Evolutionary conservation across 148 eudicot species (phyloP).

Genomic region (Vaccinium corymbosum): DNA sequence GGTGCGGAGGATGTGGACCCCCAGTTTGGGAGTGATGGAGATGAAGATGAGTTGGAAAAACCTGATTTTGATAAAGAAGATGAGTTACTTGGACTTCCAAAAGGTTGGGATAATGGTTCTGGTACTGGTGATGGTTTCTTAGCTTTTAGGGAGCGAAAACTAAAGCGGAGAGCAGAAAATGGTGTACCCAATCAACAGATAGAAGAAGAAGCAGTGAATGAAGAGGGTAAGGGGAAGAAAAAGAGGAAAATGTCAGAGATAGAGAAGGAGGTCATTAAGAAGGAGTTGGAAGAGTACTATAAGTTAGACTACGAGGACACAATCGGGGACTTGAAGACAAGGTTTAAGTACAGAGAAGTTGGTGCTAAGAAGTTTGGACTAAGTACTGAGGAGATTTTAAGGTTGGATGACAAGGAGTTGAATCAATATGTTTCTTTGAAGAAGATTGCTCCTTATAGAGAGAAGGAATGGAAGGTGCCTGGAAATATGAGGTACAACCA

Average conservation of each 20-base stretch:
- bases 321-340: slow-evolving; percentile 78
- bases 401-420: slow-evolving; percentile 79
- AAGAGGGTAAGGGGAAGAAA: slow-evolving; percentile 50
- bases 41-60: slow-evolving; percentile 54
- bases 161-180: slow-evolving; percentile 33
- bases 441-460: slow-evolving; percentile 84
- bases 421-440: slow-evolving; percentile 80
- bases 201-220: slow-evolving; percentile 22
- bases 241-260: slow-evolving; percentile 45
- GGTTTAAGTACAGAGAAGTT: slow-evolving; percentile 75
- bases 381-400: slow-evolving; percentile 50
- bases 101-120: slow-evolving; percentile 65
- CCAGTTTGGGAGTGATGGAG: slow-evolving; percentile 59
- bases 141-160: slow-evolving; percentile 42
- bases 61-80: slow-evolving; percentile 89
- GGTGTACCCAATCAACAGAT: slow-evolving; percentile 20
- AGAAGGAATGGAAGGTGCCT: slow-evolving; percentile 79
- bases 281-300: slow-evolving; percentile 72
- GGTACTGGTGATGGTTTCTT: slow-evolving; percentile 55
- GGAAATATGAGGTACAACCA: slow-evolving; percentile 29
- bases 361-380: slow-evolving; percentile 53
- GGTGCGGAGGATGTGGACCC: slow-evolving; percentile 74
- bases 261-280: slow-evolving; percentile 50
- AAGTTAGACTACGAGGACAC: slow-evolving; percentile 87
- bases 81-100: slow-evolving; percentile 77